Percentiles rank a stretch among this genome's conserved stretches.
phyloP scores from a whole-genome alignment of 768 basidiomycete genomes.

The Suillus americanus region DNA sequence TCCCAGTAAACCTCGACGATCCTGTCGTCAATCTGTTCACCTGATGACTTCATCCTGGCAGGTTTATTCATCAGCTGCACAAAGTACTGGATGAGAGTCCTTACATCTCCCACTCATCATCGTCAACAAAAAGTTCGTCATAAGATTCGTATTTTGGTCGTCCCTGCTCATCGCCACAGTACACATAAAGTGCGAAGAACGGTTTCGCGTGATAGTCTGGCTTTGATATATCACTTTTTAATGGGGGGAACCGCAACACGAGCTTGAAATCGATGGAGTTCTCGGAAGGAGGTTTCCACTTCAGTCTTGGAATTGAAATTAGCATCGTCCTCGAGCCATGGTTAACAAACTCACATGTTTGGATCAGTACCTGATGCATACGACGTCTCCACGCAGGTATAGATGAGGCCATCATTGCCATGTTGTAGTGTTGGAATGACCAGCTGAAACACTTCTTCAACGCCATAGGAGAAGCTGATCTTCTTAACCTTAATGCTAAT shows the following conservation, averaged over 20 bases:
- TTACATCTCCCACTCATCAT: slow-evolving; percentile 92
- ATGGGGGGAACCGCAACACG: slow-evolving; percentile 87
- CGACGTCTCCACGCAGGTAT: slow-evolving; percentile 83
- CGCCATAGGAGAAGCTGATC: slow-evolving; percentile 83
- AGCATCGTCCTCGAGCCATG: slow-evolving; percentile 1
- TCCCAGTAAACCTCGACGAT: slow-evolving; percentile 97
- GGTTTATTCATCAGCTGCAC: slow-evolving; percentile 2
- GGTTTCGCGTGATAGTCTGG: slow-evolving; percentile 89
- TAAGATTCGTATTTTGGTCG: slow-evolving; percentile 72
- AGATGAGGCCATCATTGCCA: slow-evolving; percentile 94
- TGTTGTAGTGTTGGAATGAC: slow-evolving; percentile 88
- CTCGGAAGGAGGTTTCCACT: slow-evolving; percentile 98
- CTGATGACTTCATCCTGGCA: slow-evolving; percentile 74
- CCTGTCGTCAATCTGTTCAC: slow-evolving; percentile 90
- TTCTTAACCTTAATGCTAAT: slow-evolving; percentile 83
- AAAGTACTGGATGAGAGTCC: slow-evolving; percentile 28
- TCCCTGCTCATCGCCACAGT: slow-evolving; percentile 67
- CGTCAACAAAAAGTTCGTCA: slow-evolving; percentile 81
- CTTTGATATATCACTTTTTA: slow-evolving; percentile 44
- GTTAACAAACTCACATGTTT: slow-evolving; percentile 64
- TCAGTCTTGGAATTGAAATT: slow-evolving; percentile 56
- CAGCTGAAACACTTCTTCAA: slow-evolving; percentile 80
- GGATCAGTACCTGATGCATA: slow-evolving; percentile 84
- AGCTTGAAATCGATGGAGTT: slow-evolving; percentile 99
- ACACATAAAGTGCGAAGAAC: slow-evolving; percentile 78